Conservation (phyloP, 2,329 filamentous ascomycete species). For the Monilinia aucupariae region DNA sequence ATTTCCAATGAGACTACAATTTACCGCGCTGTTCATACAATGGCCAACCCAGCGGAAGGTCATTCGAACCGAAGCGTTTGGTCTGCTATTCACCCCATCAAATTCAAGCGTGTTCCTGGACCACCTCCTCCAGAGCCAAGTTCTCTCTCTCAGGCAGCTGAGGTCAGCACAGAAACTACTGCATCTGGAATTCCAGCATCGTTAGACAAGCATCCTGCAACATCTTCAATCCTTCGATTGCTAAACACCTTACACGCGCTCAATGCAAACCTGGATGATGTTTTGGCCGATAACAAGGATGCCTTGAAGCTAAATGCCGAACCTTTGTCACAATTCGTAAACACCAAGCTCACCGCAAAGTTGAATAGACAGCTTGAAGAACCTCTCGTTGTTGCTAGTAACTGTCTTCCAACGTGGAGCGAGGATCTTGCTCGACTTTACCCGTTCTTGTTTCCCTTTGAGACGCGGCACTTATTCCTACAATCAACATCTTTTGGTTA, state of each 20-base stretch:
- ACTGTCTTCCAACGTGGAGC: constrained; percentile 91
- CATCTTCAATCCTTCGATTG: constrained; percentile 78
- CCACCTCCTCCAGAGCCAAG: constrained; percentile 70
- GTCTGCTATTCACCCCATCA: constrained; percentile 85
- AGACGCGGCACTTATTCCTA: constrained; percentile 92
- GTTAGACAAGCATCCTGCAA: constrained; percentile 75
- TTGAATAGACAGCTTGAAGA: constrained; percentile 95
- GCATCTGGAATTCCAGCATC: constrained; percentile 67
- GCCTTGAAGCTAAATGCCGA: constrained; percentile 68
- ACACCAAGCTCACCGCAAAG: constrained; percentile 96
- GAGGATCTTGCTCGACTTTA: constrained; percentile 91
- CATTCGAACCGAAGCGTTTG: constrained; percentile 72
- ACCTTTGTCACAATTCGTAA: constrained; percentile 89
- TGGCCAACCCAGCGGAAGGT: constrained; percentile 55
- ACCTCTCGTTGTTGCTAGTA: constrained; percentile 92
- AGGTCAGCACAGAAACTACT: constrained; percentile 46
- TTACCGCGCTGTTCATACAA: constrained; percentile 78
- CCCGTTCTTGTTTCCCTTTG: constrained; percentile 96
- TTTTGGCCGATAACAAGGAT: constrained; percentile 72
- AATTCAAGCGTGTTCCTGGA: constrained; percentile 80
- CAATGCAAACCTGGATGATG: constrained; percentile 89
- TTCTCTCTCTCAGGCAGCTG: constrained; percentile 52
- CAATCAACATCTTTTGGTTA: constrained; percentile 99
- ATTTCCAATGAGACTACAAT: constrained; percentile 92
- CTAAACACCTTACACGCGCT: constrained; percentile 88